phyloP scores from a whole-genome alignment of 2,329 filamentous ascomycete genomes.

The Dendrostoma leiphaemia region DNA sequence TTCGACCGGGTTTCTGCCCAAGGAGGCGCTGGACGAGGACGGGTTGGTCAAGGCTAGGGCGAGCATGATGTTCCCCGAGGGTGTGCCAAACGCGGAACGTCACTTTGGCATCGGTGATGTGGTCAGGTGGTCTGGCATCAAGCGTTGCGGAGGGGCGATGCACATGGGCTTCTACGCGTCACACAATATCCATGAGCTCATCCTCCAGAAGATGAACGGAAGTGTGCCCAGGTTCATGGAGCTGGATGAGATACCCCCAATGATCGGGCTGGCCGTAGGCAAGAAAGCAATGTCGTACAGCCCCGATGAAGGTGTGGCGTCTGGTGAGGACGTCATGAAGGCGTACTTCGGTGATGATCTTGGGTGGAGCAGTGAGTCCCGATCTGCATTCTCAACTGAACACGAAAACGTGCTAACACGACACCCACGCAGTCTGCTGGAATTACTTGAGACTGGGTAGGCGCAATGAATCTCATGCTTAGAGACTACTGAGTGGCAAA shows the following conservation, averaged over 20 bases:
- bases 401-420: too few species aligned
- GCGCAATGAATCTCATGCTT: not conserved
- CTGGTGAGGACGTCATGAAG: constrained; percentile 61
- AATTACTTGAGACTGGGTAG: constrained; percentile 48
- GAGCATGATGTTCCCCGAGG: constrained; percentile 52
- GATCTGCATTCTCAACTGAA: too few species aligned
- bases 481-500: too few species aligned
- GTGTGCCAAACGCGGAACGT: constrained; percentile 52
- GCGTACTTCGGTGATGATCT: constrained; percentile 68
- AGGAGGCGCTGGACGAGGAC: constrained; percentile 56
- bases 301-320: constrained; percentile 52
- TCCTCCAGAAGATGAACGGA: constrained; percentile 42
- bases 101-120: constrained; percentile 74
- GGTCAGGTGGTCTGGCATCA: constrained; percentile 72
- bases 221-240: constrained; percentile 44
- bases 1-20: constrained; percentile 62
- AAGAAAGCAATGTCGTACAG: constrained; percentile 66
- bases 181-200: constrained; percentile 64
- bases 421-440: constrained; percentile 47
- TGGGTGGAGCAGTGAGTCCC: constrained; percentile 60
- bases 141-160: constrained; percentile 75
- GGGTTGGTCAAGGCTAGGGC: constrained; percentile 64
- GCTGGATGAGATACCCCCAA: constrained; percentile 55
- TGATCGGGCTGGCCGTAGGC: constrained; percentile 71
- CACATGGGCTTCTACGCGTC: constrained; percentile 67